Evolutionary conservation across 2,329 filamentous ascomycete genomes (phyloP).

Genomic region (Penicillium sp.): DNA sequence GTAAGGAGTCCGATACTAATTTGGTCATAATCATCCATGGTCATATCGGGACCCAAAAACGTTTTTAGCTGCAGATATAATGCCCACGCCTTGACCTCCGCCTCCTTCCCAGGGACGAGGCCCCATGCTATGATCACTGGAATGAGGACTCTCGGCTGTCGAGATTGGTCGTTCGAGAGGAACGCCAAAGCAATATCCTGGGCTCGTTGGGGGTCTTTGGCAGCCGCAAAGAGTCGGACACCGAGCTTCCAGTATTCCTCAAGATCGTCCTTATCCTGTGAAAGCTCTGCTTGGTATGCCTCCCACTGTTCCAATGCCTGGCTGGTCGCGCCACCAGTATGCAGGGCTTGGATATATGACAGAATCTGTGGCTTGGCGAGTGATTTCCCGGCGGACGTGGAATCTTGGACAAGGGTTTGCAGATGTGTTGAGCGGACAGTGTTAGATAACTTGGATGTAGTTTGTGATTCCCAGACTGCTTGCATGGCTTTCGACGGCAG

Average conservation of each 20-base stretch:
- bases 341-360: constrained; percentile 67
- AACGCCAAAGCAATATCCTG: constrained; percentile 50
- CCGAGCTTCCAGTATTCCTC: constrained; percentile 50
- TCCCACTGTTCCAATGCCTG: constrained; percentile 66
- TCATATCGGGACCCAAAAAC: constrained; percentile 61
- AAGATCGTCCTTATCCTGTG: constrained; percentile 40
- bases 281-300: constrained; percentile 56
- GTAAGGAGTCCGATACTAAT: constrained; percentile 71
- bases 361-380: constrained; percentile 62
- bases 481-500: constrained; percentile 64
- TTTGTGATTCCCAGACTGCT: constrained; percentile 64
- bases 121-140: constrained; percentile 70
- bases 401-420: constrained; percentile 64
- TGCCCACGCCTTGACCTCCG: constrained; percentile 64
- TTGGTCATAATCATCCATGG: constrained; percentile 73
- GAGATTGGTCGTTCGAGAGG: constrained; percentile 45
- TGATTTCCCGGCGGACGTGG: constrained; percentile 58
- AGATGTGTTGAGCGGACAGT: constrained; percentile 60
- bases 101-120: constrained; percentile 48
- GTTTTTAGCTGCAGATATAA: constrained; percentile 65
- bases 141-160: constrained; percentile 48
- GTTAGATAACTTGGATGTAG: constrained; percentile 44
- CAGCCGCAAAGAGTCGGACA: constrained; percentile 51
- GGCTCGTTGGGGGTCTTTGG: constrained; percentile 49
- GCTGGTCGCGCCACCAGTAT: constrained; percentile 60